Percentiles rank a stretch among this genome's conserved stretches.
Evolutionary conservation across 805 yeast species (phyloP).

Genomic region (Spathaspora boniae): DNA sequence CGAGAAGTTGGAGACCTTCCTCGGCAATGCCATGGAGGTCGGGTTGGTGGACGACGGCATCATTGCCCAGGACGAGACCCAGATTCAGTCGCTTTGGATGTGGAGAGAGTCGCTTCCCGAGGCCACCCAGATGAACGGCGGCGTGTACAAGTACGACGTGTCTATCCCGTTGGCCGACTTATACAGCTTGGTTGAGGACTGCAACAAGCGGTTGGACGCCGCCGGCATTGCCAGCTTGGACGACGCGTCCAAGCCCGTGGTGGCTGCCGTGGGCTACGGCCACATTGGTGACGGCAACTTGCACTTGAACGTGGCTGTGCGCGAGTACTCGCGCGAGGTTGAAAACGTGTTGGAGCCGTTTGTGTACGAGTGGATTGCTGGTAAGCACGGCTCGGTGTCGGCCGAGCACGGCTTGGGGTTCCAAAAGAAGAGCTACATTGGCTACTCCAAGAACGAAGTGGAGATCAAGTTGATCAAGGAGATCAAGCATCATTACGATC

Average conservation of each 20-base stretch:
- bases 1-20: constrained; percentile 78
- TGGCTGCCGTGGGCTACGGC: constrained; percentile 94
- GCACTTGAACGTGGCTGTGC: constrained; percentile 88
- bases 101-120: constrained; percentile 97
- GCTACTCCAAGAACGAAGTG: constrained; percentile 71
- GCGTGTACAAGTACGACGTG: constrained; percentile 96
- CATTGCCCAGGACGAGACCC: constrained; percentile 93
- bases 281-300: constrained; percentile 97
- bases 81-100: constrained; percentile 77
- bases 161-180: constrained; percentile 81
- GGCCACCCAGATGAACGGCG: constrained; percentile 80
- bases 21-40: constrained; percentile 80
- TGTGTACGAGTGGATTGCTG: constrained; percentile 84
- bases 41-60: constrained; percentile 90
- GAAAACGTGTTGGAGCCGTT: constrained; percentile 88
- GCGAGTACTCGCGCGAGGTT: constrained; percentile 74
- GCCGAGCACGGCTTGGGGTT: constrained; percentile 98
- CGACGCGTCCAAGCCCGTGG: constrained; percentile 70
- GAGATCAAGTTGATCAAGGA: constrained; percentile 75
- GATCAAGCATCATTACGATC: constrained; percentile 81
- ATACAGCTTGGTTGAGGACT: constrained; percentile 79
- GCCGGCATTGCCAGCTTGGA: constrained; percentile 57
- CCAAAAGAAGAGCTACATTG: constrained; percentile 88
- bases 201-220: constrained; percentile 55
- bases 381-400: constrained; percentile 78